Base-by-base conservation (phyloP, 148 eudicot genomes). In the Simmondsia chinensis region DNA sequence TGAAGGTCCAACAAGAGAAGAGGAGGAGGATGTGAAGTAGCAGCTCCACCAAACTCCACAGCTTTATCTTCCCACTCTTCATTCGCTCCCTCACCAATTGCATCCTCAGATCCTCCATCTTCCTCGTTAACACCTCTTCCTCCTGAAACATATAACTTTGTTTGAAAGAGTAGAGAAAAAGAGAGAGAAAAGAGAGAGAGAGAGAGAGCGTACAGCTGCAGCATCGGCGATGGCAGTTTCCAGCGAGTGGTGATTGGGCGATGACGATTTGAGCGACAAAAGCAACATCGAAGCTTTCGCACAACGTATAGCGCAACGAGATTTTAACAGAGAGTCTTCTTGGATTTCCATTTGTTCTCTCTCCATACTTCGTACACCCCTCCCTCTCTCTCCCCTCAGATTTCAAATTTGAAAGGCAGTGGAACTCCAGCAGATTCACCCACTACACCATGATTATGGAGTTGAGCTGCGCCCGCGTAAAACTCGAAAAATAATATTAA, bases 281-380 rank as follows among this genome's bases (percentile, higher is more conserved):
- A 66, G 56, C 21, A 66, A 47, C 46, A 60, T 43, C 1, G 67
- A 57, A 4, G 72, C 72, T 60, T 45, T 67, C 0, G 72, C 66
- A 27, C 59, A 60, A 12, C 62, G 72, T 3, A 55, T 5, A 5
- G 59, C 59, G 41, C 41, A 15, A 26, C 25, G 44, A 4, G 54
- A 37, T 32, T 44, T 43, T n/a, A n/a, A n/a, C n/a, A n/a, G n/a
- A n/a, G n/a, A n/a, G n/a, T n/a, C n/a, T n/a, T n/a, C n/a, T n/a
- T n/a, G n/a, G n/a, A n/a, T n/a, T n/a, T n/a, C n/a, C n/a, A n/a
- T n/a, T n/a, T n/a, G n/a, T n/a, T n/a, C n/a, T n/a, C n/a, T n/a
- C n/a, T n/a, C n/a, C n/a, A n/a, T n/a, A n/a, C n/a, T n/a, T n/a
- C n/a, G n/a, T n/a, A n/a, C n/a, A n/a, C n/a, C n/a, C n/a, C n/a